Percentiles rank a stretch among this genome's conserved stretches.
Evolutionary conservation across 495 filamentous ascomycete genomes (phyloP).

Genomic region (Daldinia childiae): DNA sequence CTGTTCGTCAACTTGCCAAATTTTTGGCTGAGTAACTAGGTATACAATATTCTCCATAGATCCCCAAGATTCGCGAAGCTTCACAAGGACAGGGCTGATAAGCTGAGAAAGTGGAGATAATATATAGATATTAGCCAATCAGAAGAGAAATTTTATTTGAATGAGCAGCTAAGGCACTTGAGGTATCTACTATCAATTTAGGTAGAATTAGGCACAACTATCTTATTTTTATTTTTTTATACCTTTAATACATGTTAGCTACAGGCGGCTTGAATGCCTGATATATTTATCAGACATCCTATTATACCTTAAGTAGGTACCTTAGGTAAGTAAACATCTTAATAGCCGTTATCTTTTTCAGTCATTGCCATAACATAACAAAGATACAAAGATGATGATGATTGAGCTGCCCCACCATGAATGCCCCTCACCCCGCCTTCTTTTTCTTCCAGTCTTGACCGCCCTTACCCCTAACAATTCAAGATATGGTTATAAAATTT

Average conservation of each 20-base stretch:
- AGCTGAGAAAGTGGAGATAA: conserved; percentile 21
- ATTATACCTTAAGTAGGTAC: too few relatives aligned
- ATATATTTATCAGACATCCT: neutral
- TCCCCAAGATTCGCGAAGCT: conserved; percentile 51
- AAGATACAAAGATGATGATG: neutral
- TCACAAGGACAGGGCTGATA: conserved; percentile 41
- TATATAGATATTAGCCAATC: conserved; percentile 15
- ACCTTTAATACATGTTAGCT: too few relatives aligned
- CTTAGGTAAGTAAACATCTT: too few relatives aligned
- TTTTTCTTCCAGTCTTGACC: conserved; percentile 20
- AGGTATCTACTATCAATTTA: neutral
- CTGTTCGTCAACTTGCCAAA: conserved; percentile 7
- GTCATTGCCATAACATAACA: neutral
- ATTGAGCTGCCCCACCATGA: conserved; percentile 28
- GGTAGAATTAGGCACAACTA: neutral
- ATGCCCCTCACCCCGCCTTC: conserved; percentile 40
- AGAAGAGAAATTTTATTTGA: conserved; percentile 1
- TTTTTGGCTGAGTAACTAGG: conserved; percentile 9
- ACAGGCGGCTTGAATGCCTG: neutral
- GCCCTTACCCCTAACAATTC: conserved; percentile 13
- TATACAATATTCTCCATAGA: conserved; percentile 30
- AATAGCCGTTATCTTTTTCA: neutral
- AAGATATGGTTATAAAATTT: conserved; percentile 20
- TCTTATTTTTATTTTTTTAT: neutral
- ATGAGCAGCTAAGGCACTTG: neutral